Conservation (phyloP, 768 basidiomycete genomes). For the Boletus patriciae region DNA sequence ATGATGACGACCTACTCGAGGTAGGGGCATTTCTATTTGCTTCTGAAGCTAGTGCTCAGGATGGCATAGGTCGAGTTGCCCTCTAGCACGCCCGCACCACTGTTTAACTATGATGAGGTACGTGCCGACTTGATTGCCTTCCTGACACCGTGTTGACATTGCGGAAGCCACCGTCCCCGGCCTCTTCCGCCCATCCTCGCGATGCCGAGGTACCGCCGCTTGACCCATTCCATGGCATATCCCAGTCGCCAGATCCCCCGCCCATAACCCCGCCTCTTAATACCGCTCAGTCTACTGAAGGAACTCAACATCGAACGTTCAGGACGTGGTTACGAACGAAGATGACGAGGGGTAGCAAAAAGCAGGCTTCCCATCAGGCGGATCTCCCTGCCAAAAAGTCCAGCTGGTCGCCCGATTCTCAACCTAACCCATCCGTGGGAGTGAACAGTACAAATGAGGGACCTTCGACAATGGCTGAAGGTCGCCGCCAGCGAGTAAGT, state of each 20-base stretch:
- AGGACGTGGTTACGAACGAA: background rate
- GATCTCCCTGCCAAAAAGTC: background rate
- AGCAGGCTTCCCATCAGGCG: background rate
- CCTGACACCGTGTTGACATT: background rate
- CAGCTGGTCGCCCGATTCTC: background rate
- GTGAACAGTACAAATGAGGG: background rate
- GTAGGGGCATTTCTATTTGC: background rate
- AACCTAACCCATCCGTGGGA: background rate
- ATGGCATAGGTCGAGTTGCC: background rate
- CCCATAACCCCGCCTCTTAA: background rate
- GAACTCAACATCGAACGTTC: background rate
- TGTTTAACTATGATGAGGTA: conserved; percentile 3
- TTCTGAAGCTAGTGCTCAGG: background rate
- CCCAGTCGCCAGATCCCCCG: background rate
- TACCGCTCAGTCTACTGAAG: background rate
- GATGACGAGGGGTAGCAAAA: too few species aligned
- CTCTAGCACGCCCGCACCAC: background rate
- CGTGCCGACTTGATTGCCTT: background rate
- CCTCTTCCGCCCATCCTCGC: background rate
- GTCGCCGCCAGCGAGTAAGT: background rate
- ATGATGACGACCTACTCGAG: background rate
- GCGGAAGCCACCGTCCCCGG: background rate
- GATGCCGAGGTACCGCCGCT: background rate
- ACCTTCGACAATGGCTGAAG: background rate
- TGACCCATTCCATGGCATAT: background rate